Percentiles rank a stretch among this genome's conserved stretches.
phyloP scores from a whole-genome alignment of 2,329 filamentous ascomycete genomes.

The Chaetomiaceae sp. region DNA sequence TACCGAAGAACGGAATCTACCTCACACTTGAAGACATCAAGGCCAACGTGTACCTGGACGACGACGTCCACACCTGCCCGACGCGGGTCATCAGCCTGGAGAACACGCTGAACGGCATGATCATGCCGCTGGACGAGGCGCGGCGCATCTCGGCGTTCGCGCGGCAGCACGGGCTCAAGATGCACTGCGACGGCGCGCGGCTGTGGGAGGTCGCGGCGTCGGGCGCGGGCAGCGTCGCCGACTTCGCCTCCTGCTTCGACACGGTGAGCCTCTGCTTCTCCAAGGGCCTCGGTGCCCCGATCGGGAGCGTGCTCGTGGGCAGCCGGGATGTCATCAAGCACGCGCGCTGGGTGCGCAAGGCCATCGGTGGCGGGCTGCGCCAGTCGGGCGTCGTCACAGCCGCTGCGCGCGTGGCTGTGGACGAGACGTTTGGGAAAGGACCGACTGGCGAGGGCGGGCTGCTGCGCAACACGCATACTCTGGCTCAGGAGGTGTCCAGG shows the following conservation, averaged over 20 bases:
- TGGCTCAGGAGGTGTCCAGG: constrained; percentile 52
- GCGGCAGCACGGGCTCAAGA: constrained; percentile 38
- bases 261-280: constrained; percentile 54
- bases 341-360: constrained; percentile 71
- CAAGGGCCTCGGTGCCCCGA: constrained; percentile 48
- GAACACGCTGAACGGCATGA: constrained; percentile 74
- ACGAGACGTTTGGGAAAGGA: constrained; percentile 66
- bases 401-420: constrained; percentile 68
- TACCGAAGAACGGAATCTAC: constrained; percentile 64
- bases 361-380: constrained; percentile 70
- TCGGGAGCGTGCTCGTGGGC: constrained; percentile 44
- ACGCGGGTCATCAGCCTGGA: constrained; percentile 78
- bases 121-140: constrained; percentile 70
- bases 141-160: constrained; percentile 66
- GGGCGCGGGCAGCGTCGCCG: constrained; percentile 36
- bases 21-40: constrained; percentile 72
- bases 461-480: constrained; percentile 53
- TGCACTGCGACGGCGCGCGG: constrained; percentile 48
- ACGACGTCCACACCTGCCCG: constrained; percentile 72
- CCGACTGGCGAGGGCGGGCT: constrained; percentile 54
- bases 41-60: constrained; percentile 55
- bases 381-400: constrained; percentile 72
- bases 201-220: constrained; percentile 45
- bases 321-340: constrained; percentile 52
- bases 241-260: constrained; percentile 42